Evolutionary conservation across 176 grass and related monocot genomes (phyloP).

Genomic region (Carex scoparia): DNA sequence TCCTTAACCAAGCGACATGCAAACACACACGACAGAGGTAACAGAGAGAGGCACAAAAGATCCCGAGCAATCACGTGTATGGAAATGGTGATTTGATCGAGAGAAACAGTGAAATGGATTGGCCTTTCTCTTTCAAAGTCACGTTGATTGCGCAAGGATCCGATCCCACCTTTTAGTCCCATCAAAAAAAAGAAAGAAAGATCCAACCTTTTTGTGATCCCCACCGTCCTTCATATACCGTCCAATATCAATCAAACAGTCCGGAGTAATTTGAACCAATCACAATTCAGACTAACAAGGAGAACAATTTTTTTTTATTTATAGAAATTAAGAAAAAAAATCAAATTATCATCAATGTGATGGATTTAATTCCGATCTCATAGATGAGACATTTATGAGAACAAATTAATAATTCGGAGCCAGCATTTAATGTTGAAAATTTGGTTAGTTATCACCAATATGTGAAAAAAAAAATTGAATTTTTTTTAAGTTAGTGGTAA

Average conservation of each 20-base stretch:
- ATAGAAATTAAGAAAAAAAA: too few species aligned
- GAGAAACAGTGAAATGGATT: background rate
- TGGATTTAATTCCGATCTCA: too few species aligned
- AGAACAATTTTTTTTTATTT: too few species aligned
- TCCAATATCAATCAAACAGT: conserved; percentile 1
- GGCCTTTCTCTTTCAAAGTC: background rate
- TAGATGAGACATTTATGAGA: too few species aligned
- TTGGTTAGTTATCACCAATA: too few species aligned
- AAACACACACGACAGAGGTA: background rate
- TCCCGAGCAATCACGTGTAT: background rate
- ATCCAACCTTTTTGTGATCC: background rate
- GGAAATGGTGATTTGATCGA: background rate
- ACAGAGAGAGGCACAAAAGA: background rate
- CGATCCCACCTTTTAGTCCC: background rate
- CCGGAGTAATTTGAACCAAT: background rate
- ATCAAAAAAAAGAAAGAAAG: background rate
- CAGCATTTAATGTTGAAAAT: too few species aligned
- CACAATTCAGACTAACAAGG: background rate
- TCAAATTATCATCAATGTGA: too few species aligned
- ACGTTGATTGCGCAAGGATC: conserved; percentile 17
- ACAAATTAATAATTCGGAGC: too few species aligned
- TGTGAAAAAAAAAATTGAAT: too few species aligned
- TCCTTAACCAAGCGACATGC: too few species aligned
- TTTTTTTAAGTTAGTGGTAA: too few species aligned
- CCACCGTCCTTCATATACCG: background rate